A percentile compares a stretch with the other conserved stretches of the same genome.
phyloP scores from a whole-genome alignment of 768 basidiomycete genomes.

The Lentinus brumalis region DNA sequence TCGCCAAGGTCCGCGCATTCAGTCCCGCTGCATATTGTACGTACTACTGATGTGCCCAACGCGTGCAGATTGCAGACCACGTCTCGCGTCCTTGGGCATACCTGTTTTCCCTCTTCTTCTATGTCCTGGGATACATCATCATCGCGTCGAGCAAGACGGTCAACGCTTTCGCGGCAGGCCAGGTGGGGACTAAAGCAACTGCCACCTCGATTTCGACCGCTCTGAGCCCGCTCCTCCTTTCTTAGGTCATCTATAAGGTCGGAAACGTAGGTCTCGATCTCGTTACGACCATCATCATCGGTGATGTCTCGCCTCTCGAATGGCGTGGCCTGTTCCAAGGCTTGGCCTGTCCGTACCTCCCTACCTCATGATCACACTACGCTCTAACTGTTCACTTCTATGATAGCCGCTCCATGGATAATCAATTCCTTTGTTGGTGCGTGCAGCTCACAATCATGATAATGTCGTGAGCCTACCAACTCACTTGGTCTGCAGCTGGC shows the following conservation, averaged over 20 bases:
- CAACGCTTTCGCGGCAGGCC: too few species aligned
- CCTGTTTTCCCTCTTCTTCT: constrained; percentile 34
- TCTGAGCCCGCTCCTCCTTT: neutral
- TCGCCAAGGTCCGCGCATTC: constrained; percentile 40
- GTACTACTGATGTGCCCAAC: neutral
- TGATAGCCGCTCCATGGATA: too few species aligned
- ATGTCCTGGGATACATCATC: constrained; percentile 38
- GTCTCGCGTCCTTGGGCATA: constrained; percentile 46
- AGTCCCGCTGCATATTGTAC: neutral
- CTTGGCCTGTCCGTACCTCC: neutral
- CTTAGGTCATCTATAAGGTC: constrained; percentile 14
- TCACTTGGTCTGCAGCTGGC: neutral
- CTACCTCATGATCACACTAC: too few species aligned
- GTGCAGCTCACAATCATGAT: neutral
- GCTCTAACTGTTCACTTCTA: too few species aligned
- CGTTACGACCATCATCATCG: constrained; percentile 7
- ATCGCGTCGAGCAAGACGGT: constrained; percentile 12
- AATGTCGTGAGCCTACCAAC: neutral
- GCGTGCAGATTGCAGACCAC: constrained; percentile 36
- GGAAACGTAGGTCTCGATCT: constrained; percentile 9
- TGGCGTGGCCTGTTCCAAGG: constrained; percentile 10
- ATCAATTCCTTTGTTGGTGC: too few species aligned
- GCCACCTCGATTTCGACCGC: constrained; percentile 17
- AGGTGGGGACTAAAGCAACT: too few species aligned
- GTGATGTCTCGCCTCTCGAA: constrained; percentile 11